Percentiles rank a stretch among this genome's conserved stretches.
phyloP scores from a whole-genome alignment of 2,329 filamentous ascomycete species.

The Rosellinia necatrix region DNA sequence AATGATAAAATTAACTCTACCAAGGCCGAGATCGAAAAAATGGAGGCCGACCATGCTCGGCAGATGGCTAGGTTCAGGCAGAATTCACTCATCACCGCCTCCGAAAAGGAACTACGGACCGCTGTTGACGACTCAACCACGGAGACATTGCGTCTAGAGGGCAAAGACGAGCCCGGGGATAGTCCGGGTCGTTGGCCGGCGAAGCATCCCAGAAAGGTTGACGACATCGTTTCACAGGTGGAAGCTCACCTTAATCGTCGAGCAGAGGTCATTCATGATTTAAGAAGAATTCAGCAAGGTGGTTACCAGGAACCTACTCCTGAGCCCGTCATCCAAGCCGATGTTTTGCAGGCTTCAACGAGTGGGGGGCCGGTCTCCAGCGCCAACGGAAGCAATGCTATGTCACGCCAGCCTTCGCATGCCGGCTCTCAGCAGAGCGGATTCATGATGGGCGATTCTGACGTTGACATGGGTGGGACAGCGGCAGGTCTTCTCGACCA shows the following conservation, averaged over 20 bases:
- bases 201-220: constrained; percentile 60
- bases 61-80: constrained; percentile 76
- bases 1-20: constrained; percentile 72
- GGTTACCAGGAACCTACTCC: constrained; percentile 69
- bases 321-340: constrained; percentile 44
- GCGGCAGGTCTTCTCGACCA: constrained; percentile 70
- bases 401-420: constrained; percentile 60
- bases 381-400: constrained; percentile 35
- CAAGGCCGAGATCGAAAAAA: constrained; percentile 79
- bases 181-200: constrained; percentile 45
- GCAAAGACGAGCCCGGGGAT: constrained; percentile 56
- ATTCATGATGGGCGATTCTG: constrained; percentile 61
- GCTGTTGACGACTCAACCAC: constrained; percentile 63
- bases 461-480: constrained; percentile 68
- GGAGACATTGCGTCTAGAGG: constrained; percentile 69
- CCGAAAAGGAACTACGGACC: constrained; percentile 76
- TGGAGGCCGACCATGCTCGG: constrained; percentile 79
- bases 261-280: constrained; percentile 65
- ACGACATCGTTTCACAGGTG: constrained; percentile 75
- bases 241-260: constrained; percentile 72
- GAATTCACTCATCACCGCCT: constrained; percentile 69
- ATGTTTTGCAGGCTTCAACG: constrained; percentile 16
- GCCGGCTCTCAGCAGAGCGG: constrained; percentile 61
- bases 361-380: constrained; percentile 30
- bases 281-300: constrained; percentile 77